Conservation (phyloP, 352 stramenopile genomes). For the Globisporangium heterothallicum region DNA sequence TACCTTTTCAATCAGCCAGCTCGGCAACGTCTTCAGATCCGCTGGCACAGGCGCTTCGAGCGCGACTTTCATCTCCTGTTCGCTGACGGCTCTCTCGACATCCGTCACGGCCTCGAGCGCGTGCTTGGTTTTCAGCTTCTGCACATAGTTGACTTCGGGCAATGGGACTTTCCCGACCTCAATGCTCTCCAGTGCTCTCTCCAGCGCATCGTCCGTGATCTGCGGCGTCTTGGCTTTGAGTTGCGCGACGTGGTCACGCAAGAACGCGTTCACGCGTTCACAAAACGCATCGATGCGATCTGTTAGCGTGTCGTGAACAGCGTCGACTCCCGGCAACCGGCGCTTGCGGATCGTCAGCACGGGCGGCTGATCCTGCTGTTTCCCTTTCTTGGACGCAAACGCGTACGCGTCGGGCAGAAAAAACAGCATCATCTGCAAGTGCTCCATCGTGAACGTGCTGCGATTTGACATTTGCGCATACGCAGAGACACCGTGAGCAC, state of each 20-base stretch:
- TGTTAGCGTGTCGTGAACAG: conserved; percentile 30
- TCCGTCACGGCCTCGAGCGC: conserved; percentile 12
- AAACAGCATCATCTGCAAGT: conserved; percentile 56
- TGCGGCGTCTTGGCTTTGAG: conserved; percentile 10
- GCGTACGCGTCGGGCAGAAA: conserved; percentile 45
- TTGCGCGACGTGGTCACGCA: conserved; percentile 16
- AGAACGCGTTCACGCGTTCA: conserved; percentile 25
- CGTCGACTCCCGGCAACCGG: conserved; percentile 20
- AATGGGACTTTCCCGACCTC: conserved; percentile 31
- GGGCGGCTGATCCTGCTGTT: conserved; percentile 24
- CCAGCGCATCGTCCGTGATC: conserved; percentile 28
- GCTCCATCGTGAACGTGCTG: conserved; percentile 38
- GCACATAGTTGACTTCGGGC: conserved; percentile 19
- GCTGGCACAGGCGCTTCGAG: conserved; percentile 59
- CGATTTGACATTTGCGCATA: no score
- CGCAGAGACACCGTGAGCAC: no score
- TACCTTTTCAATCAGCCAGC: conserved; percentile 72
- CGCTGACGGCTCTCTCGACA: neutral
- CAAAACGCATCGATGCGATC: conserved; percentile 46
- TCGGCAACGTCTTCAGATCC: conserved; percentile 59
- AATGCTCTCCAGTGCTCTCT: conserved; percentile 27
- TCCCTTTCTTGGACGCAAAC: conserved; percentile 40
- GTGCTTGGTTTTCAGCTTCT: conserved; percentile 6
- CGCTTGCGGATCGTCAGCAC: conserved; percentile 54
- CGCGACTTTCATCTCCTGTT: conserved; percentile 32